Conservation (phyloP, 257 asterid species). For the Solanum commersonii region DNA sequence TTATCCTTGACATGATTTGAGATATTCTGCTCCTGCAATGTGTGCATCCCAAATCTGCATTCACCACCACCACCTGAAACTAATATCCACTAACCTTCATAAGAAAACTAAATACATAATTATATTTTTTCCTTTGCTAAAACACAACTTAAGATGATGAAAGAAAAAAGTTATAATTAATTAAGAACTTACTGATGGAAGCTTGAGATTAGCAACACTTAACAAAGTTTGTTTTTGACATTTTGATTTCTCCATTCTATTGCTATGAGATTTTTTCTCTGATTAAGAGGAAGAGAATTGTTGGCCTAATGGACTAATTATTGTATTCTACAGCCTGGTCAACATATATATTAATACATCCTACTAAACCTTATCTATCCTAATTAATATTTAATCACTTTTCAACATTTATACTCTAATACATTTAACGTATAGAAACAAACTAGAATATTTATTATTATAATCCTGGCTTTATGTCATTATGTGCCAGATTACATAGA, state of each 20-base stretch:
- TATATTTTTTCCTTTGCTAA: not conserved
- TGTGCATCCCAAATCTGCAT: conserved; percentile 16
- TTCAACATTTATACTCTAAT: not conserved
- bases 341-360: not conserved
- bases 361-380: not conserved
- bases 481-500: not conserved
- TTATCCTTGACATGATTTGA: conserved; percentile 7
- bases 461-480: not conserved
- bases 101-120: not conserved
- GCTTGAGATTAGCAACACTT: conserved; percentile 13
- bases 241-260: conserved; percentile 1
- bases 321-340: not conserved
- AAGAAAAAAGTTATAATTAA: not conserved
- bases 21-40: conserved; percentile 11
- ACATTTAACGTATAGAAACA: not conserved
- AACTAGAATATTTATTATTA: not conserved
- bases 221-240: conserved; percentile 2
- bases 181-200: conserved; percentile 10
- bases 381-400: not conserved
- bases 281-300: not conserved
- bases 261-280: not conserved
- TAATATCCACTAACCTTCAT: not conserved
- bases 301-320: not conserved
- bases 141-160: not conserved
- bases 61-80: conserved; percentile 26